phyloP scores from a whole-genome alignment of 1,284 basidiomycete genomes.

The Neotropicomus parvogracilis region DNA sequence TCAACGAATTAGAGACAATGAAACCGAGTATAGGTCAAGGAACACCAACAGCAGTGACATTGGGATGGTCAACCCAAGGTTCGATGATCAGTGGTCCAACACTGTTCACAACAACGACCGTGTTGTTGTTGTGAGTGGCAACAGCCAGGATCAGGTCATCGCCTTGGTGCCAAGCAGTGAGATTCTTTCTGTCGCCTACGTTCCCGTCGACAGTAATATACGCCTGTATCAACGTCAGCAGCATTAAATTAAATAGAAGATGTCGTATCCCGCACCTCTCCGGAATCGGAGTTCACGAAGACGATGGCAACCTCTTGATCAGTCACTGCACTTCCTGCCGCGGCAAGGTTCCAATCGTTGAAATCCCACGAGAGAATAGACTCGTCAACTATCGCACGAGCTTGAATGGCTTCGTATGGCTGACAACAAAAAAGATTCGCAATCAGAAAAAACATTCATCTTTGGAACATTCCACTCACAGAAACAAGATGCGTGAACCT shows the following conservation, averaged over 20 bases:
- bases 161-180: constrained; percentile 59
- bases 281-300: constrained; percentile 40
- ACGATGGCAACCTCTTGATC: constrained; percentile 36
- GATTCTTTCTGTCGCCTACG: constrained; percentile 45
- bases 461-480: constrained; percentile 22
- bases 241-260: neutral
- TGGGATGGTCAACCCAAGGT: constrained; percentile 49
- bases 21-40: neutral
- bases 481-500: constrained; percentile 39
- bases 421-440: constrained; percentile 10
- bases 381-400: constrained; percentile 31
- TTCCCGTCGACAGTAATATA: constrained; percentile 56
- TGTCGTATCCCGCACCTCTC: constrained; percentile 25
- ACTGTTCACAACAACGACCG: constrained; percentile 55
- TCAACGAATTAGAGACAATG: neutral
- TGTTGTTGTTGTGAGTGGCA: constrained; percentile 45
- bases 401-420: constrained; percentile 41
- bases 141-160: constrained; percentile 39
- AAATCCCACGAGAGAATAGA: constrained; percentile 38
- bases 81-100: constrained; percentile 52
- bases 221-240: constrained; percentile 30
- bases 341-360: constrained; percentile 32
- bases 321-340: constrained; percentile 28
- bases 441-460: neutral
- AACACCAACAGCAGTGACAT: constrained; percentile 44